phyloP scores from a whole-genome alignment of 345 rosid species.

The Eucalyptus tenuipes region DNA sequence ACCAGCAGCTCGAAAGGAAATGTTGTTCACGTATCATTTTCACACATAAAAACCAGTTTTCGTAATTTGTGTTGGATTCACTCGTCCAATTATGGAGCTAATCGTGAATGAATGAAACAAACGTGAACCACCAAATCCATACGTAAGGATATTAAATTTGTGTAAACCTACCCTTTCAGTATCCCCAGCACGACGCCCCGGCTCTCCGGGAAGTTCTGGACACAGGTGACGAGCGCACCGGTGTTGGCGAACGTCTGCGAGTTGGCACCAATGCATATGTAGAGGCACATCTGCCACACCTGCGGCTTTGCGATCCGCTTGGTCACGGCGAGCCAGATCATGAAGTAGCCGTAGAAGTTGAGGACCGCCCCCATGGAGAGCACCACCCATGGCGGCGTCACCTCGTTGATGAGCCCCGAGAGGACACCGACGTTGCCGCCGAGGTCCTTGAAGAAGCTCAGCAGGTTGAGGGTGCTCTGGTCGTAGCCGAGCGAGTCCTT shows the following conservation, averaged over 20 bases:
- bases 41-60: background rate
- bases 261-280: slow-evolving; percentile 51
- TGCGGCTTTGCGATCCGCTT: slow-evolving; percentile 13
- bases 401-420: slow-evolving; percentile 49
- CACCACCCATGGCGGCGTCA: slow-evolving; percentile 59
- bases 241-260: slow-evolving; percentile 56
- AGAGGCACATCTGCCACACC: slow-evolving; percentile 58
- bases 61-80: background rate
- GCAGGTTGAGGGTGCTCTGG: slow-evolving; percentile 44
- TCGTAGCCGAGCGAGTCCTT: slow-evolving; percentile 34
- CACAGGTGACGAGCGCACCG: slow-evolving; percentile 44
- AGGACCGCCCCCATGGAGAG: slow-evolving; percentile 33
- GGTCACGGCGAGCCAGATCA: slow-evolving; percentile 61
- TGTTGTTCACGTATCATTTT: background rate
- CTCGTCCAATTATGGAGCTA: background rate
- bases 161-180: slow-evolving; percentile 14
- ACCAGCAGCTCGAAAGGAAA: background rate
- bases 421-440: slow-evolving; percentile 46
- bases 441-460: slow-evolving; percentile 56
- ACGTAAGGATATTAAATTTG: slow-evolving; percentile 3
- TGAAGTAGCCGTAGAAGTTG: slow-evolving; percentile 55
- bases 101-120: background rate
- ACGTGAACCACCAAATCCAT: background rate
- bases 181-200: slow-evolving; percentile 49
- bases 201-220: slow-evolving; percentile 55